Evolutionary conservation across 2,329 filamentous ascomycete species (phyloP), one percentile per base, ranked within the genome.

Genomic region (Aspergillus melleus): DNA sequence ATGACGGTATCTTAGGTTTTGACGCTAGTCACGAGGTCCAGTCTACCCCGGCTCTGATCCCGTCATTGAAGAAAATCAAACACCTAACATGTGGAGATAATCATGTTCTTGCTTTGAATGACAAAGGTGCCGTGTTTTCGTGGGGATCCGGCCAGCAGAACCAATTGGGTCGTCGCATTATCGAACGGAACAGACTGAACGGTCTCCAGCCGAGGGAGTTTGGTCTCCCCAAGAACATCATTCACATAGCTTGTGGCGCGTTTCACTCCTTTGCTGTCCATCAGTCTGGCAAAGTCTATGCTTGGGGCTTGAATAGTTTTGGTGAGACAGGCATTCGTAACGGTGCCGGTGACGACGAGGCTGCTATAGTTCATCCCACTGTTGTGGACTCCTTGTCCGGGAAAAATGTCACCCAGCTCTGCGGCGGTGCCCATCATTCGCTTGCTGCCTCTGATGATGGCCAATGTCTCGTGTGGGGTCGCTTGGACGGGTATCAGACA

Each of bases 261-360:
- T 94, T 93, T 76, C 91, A 96, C 79, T 90, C 88, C 67, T 94
- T 96, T 68, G 89, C 89, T 53, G 83, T 92, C 52, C 84, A 85
- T 67, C 84, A 86, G 62, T 84, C 88, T 29, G 88, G 88, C 44
- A 82, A 85, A 30, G 88, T 94, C 32, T 95, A 87, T 76, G 85
- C 88, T 0, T 96, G 92, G 91, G 92, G 92, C 24, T 80, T 94
- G 30, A 96, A 96, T 82, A 92, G 90, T 77, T 96, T 90, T 75
- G 90, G 89, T 63, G 89, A 96, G 78, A 90, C 90, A 16, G 91
- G 89, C 39, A 82, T 89, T 60, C 80, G 81, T 16, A 82, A 86
- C 49, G 81, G 83, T 56, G 87, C 85, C 14, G 88, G 88, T 32
- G 85, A 88, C 59, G 86, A 89, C 55, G 87, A 89, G 65, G 88